Percentiles rank a stretch among this genome's conserved stretches.
phyloP scores from a whole-genome alignment of 176 grass and related monocot genomes.

The Carex parvula region DNA sequence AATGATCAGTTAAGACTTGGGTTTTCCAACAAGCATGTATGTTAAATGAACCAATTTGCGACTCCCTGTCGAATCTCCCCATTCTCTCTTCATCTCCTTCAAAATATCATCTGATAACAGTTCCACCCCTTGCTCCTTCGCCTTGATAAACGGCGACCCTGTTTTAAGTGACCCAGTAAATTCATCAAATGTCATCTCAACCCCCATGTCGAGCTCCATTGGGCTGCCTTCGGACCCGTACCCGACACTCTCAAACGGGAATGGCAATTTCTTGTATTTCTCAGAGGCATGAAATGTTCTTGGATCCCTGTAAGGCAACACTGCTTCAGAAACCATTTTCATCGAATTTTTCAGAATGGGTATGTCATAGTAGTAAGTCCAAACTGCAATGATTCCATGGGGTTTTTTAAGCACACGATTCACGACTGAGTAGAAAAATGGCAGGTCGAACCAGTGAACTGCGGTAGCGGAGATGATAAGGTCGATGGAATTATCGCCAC shows the following conservation, averaged over 20 bases:
- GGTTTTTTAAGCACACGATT: conserved; percentile 55
- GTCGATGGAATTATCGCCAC: conserved; percentile 63
- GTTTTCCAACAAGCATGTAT: conserved; percentile 6
- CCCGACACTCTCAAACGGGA: conserved; percentile 65
- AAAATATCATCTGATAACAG: conserved; percentile 42
- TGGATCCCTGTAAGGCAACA: conserved; percentile 46
- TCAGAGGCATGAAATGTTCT: conserved; percentile 38
- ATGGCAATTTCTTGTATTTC: conserved; percentile 47
- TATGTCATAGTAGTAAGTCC: conserved; percentile 60
- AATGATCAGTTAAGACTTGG: not conserved
- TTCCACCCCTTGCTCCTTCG: conserved; percentile 54
- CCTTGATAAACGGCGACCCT: conserved; percentile 37
- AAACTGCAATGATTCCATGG: conserved; percentile 55
- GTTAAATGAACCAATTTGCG: not conserved
- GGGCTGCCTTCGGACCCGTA: conserved; percentile 51
- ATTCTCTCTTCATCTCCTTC: conserved; percentile 40
- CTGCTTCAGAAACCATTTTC: conserved; percentile 25
- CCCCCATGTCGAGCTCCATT: conserved; percentile 45
- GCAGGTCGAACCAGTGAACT: conserved; percentile 70
- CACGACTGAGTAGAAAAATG: conserved; percentile 56
- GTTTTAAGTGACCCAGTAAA: conserved; percentile 32
- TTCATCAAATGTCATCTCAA: conserved; percentile 50
- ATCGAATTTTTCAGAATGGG: conserved; percentile 33
- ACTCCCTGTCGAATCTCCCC: conserved; percentile 21
- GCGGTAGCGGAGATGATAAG: conserved; percentile 47